Evolutionary conservation across 2,329 filamentous ascomycete genomes (phyloP), one percentile per base, ranked within the genome.

Genomic region (Neospermospora avenae): DNA sequence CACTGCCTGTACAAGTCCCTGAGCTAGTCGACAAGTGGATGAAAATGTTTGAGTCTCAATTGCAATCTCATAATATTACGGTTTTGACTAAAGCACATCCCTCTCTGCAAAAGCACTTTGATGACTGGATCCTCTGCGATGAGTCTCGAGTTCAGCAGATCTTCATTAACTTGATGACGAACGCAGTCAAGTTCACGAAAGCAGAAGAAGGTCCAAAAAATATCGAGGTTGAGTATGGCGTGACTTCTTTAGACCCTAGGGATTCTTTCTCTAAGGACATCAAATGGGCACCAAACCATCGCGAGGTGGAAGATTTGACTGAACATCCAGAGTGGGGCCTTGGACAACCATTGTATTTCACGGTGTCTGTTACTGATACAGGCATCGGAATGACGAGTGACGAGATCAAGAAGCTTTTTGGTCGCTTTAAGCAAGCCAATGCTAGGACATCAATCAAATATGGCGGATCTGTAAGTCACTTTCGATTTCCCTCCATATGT

Each of bases 141-240:
- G 86, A 90, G 0, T 88, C 87, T 14, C 81, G 90, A 24, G 84
- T 93, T 49, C 83, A 90, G 55, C 90, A 95, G 73, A 88, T 93
- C 0, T 78, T 93, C 5, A 91, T 93, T 70, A 95, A 93, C 67
- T 79, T 95, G 2, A 83, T 90, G 16, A 90, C 89, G 3, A 93
- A 93, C 68, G 88, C 89, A 0, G 86, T 95, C 73, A 93, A 93
- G 69, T 95, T 93, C 70, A 95, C 90, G 0, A 86, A 84, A 44
- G 80, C 80, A 0, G 84, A 87, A 18, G 79, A 79, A 14, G 82
- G n/a, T n/a, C n/a, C 77, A 10, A 81, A 86, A 6, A 82, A 83
- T 45, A 80, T 85, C 39, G 76, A 74, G 2, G 75, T 84, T 0
- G 74, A 73, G 37, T 66, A 63, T 28, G 63, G 63, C 34, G 65